Base-by-base conservation (phyloP, 345 rosid species). In the Diplotaxis tenuifolia region DNA sequence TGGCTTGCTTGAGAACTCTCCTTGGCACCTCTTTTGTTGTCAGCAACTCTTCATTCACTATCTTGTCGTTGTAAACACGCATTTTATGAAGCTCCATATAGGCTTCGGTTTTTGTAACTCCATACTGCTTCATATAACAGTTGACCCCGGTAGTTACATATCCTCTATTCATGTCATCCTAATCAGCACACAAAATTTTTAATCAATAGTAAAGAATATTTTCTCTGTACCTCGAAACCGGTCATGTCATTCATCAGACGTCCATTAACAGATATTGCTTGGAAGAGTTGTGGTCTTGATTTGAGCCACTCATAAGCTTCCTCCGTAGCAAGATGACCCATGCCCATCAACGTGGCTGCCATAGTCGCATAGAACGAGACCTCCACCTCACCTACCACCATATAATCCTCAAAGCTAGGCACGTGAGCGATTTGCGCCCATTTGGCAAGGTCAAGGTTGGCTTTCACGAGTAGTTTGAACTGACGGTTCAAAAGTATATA, bases 91-190 rank as follows among this genome's bases (percentile, higher is more conserved):
- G 69, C 31, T 36, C 60, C 19, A 1, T 55, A 45, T 15, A 14
- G 8, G 71, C 72, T 29, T 64, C 54, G 0, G 59, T 9, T 65
- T 76, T 2, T 4, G 45, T 70, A 53, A 70, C 67, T 16, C 49
- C 66, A 57, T 76, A 23, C 14, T 76, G 80, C 32, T 76, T 76
- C 66, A 57, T 76, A 32, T 70, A 71, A 4, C 67, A 64, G 29
- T 55, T 45, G 3, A 76, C 11, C 4, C 47, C 71, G 2, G 7
- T 70, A 0, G 40, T 11, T 4, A 71, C 32, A 45, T 31, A 47
- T 19, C 80, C 62, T 49, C 75, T 70, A 2, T 64, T 55, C 57
- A 47, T 68, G 82, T 80, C 78, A 78, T 83, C 86, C 74, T 68
- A 36, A n/a, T 38, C 50, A 21, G 4, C 14, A 9, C 28, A 53